These are phyloP conservation scores for Plasmodium chabaudi DNA, from an alignment of 169 alveolate species.

Conservation along the genomic window DNA sequence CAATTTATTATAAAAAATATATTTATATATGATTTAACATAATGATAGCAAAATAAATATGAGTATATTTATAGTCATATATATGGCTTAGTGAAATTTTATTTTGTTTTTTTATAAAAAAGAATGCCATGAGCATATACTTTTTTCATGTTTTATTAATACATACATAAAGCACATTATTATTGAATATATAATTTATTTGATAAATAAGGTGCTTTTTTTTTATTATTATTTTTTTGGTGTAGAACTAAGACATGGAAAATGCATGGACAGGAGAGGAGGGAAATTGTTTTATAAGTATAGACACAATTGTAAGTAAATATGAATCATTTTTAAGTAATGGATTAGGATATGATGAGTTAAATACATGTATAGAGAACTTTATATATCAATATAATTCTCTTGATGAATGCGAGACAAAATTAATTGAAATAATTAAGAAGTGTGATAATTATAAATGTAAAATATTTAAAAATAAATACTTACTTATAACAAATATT, in stretches of 20 bases:
- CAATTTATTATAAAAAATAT: too few relatives aligned
- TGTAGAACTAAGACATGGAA: constrained; percentile 37
- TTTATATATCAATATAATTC: constrained; percentile 63
- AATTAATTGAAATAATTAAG: constrained; percentile 27
- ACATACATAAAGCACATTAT: too few relatives aligned
- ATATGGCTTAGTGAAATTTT: too few relatives aligned
- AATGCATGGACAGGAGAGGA: constrained; percentile 15
- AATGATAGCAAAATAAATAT: too few relatives aligned
- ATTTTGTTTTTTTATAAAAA: too few relatives aligned
- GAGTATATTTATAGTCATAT: too few relatives aligned
- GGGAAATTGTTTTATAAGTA: constrained; percentile 14
- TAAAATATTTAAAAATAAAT: constrained; percentile 24
- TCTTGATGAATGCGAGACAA: constrained; percentile 57
- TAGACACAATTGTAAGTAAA: constrained; percentile 21
- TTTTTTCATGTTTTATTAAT: too few relatives aligned
- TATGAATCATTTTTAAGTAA: constrained; percentile 14
- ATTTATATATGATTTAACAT: too few relatives aligned
- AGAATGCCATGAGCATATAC: too few relatives aligned
- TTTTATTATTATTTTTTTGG: background rate
- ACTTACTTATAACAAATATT: constrained; percentile 50
- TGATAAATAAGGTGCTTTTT: background rate
- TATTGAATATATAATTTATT: background rate
- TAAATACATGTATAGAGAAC: constrained; percentile 13
- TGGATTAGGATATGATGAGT: constrained; percentile 22
- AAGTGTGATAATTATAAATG: constrained; percentile 25